phyloP scores from a whole-genome alignment of 2,329 filamentous ascomycete genomes.

The Metarhizium album region DNA sequence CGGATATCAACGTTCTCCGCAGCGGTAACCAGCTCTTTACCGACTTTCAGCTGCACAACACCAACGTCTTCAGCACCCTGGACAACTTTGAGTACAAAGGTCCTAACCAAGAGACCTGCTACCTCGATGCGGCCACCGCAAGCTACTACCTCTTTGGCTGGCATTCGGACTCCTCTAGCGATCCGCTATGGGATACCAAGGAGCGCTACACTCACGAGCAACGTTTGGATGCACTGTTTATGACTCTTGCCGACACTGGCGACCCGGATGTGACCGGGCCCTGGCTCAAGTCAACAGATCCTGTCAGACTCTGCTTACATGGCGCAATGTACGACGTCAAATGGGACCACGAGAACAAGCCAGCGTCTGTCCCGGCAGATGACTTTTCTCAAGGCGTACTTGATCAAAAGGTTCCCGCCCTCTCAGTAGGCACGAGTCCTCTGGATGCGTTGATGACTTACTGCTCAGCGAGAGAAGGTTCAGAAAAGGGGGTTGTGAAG shows the following conservation, averaged over 20 bases:
- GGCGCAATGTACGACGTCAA: conserved; percentile 27
- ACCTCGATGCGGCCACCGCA: conserved; percentile 17
- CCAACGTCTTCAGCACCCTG: conserved; percentile 29
- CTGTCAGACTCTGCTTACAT: conserved; percentile 19
- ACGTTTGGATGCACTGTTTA: conserved; percentile 12
- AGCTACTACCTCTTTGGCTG: conserved; percentile 31
- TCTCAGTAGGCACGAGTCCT: conserved; percentile 25
- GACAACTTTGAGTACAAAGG: conserved; percentile 26
- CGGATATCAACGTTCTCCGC: conserved; percentile 9
- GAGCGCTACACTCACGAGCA: conserved; percentile 4
- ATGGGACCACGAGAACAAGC: conserved; percentile 21
- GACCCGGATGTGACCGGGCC: not conserved
- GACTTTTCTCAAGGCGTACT: conserved; percentile 10
- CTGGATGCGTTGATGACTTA: conserved; percentile 28
- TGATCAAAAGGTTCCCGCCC: conserved; percentile 10
- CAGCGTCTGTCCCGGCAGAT: conserved; percentile 21
- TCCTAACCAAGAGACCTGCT: conserved; percentile 5
- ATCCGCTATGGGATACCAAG: conserved; percentile 12
- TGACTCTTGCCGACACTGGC: conserved; percentile 10
- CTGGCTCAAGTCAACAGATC: conserved; percentile 11
- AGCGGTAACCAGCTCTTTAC: conserved; percentile 26
- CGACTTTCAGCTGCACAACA: conserved; percentile 29
- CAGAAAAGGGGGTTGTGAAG: conserved; percentile 7
- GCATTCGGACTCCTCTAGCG: conserved; percentile 17
- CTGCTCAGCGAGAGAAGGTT: not conserved